Conservation (phyloP, 371 early-diverging fungal genomes). For the Parasitella parasitica region DNA sequence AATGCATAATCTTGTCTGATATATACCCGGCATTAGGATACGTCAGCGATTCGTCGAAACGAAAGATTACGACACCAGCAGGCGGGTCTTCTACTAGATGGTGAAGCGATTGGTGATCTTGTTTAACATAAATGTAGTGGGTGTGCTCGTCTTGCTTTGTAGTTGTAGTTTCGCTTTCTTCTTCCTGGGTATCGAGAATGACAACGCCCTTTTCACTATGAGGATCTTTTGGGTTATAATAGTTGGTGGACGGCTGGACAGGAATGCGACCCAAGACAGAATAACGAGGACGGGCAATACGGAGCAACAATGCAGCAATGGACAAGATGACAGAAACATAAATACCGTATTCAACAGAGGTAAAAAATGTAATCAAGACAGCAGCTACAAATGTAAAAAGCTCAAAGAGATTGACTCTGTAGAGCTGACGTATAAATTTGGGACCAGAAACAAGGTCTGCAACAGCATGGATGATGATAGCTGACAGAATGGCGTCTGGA, state of each 20-base stretch:
- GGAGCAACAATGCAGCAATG: slow-evolving; percentile 55
- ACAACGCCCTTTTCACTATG: neutral
- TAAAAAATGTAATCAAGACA: slow-evolving; percentile 64
- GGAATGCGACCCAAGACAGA: slow-evolving; percentile 33
- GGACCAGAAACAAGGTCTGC: slow-evolving; percentile 53
- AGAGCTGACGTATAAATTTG: slow-evolving; percentile 26
- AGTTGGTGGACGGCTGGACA: neutral
- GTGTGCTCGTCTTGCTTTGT: slow-evolving; percentile 10
- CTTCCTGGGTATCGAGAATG: neutral
- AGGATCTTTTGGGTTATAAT: slow-evolving; percentile 2
- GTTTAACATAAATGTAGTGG: slow-evolving; percentile 16
- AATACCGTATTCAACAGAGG: slow-evolving; percentile 65
- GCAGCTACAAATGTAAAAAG: slow-evolving; percentile 49
- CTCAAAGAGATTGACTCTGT: slow-evolving; percentile 47
- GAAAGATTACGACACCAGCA: slow-evolving; percentile 56
- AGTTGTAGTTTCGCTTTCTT: neutral
- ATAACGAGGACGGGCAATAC: slow-evolving; percentile 63
- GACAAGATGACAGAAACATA: slow-evolving; percentile 58
- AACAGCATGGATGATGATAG: slow-evolving; percentile 78
- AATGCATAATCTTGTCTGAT: slow-evolving; percentile 31
- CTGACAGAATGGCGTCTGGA: slow-evolving; percentile 75
- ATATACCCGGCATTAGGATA: slow-evolving; percentile 63
- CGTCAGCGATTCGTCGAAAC: slow-evolving; percentile 58
- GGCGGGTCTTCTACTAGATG: slow-evolving; percentile 30
- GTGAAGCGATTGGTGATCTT: slow-evolving; percentile 16